Conservation (phyloP, 495 filamentous ascomycete species). For the Parathielavia appendiculata region DNA sequence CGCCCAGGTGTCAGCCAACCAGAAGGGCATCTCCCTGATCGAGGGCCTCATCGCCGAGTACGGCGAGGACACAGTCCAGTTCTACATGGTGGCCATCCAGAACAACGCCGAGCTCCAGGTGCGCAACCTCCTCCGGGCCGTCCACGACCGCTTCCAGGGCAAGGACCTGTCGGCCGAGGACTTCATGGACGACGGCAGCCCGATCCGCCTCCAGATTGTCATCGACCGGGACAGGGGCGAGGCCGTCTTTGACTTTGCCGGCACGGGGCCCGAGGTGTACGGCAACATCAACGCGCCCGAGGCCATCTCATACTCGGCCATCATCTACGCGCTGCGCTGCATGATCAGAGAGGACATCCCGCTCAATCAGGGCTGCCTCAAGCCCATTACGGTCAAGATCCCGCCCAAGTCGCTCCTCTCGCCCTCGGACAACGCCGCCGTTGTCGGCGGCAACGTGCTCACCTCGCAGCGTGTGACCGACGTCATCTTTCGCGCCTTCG, state of each 20-base stretch:
- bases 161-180: conserved; percentile 70
- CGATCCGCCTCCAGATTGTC: conserved; percentile 75
- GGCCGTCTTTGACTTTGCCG: conserved; percentile 84
- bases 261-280: conserved; percentile 91
- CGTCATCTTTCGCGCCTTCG: conserved; percentile 86
- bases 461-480: conserved; percentile 89
- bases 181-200: conserved; percentile 91
- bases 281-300: conserved; percentile 93
- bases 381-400: conserved; percentile 80
- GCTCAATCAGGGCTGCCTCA: conserved; percentile 92
- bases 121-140: conserved; percentile 72
- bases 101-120: conserved; percentile 86
- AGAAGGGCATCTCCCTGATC: conserved; percentile 91
- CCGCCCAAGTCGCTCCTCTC: conserved; percentile 78
- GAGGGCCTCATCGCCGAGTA: conserved; percentile 81
- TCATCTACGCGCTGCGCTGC: conserved; percentile 93
- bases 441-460: conserved; percentile 93
- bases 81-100: conserved; percentile 95
- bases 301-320: conserved; percentile 89
- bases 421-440: conserved; percentile 81
- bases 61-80: conserved; percentile 82
- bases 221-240: conserved; percentile 80
- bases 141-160: conserved; percentile 71
- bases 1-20: conserved; percentile 92
- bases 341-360: conserved; percentile 93